phyloP scores from a whole-genome alignment of 2,329 filamentous ascomycete species.

The Zasmidium angulare region DNA sequence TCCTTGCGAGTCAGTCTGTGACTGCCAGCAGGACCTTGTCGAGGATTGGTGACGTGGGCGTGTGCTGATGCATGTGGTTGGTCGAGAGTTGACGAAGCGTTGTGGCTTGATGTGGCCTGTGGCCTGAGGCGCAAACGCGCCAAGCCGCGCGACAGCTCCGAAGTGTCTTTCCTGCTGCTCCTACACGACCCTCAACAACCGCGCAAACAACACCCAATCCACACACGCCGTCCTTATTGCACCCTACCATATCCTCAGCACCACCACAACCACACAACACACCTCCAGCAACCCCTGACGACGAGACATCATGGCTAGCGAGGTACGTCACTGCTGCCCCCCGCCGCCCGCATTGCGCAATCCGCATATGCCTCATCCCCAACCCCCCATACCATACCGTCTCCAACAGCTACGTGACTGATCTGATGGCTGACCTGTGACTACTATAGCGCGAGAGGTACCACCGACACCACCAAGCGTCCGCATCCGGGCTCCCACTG shows the following conservation, averaged over 20 bases:
- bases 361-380: constrained; percentile 29
- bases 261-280: background rate
- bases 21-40: background rate
- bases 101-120: background rate
- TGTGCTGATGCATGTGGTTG: background rate
- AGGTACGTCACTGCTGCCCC: constrained; percentile 53
- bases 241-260: background rate
- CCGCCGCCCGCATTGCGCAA: constrained; percentile 34
- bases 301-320: constrained; percentile 55
- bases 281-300: background rate
- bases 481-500: constrained; percentile 20
- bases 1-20: background rate
- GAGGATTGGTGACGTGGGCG: background rate
- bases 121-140: no score
- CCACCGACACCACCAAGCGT: constrained; percentile 17
- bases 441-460: constrained; percentile 52
- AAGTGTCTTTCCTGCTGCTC: background rate
- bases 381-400: constrained; percentile 31
- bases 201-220: background rate
- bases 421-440: constrained; percentile 39
- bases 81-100: no score
- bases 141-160: background rate
- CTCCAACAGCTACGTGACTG: constrained; percentile 23
- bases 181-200: background rate
- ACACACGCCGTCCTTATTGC: background rate